phyloP scores from a whole-genome alignment of 2,329 filamentous ascomycete species.

The Aspergillus ochraceus region DNA sequence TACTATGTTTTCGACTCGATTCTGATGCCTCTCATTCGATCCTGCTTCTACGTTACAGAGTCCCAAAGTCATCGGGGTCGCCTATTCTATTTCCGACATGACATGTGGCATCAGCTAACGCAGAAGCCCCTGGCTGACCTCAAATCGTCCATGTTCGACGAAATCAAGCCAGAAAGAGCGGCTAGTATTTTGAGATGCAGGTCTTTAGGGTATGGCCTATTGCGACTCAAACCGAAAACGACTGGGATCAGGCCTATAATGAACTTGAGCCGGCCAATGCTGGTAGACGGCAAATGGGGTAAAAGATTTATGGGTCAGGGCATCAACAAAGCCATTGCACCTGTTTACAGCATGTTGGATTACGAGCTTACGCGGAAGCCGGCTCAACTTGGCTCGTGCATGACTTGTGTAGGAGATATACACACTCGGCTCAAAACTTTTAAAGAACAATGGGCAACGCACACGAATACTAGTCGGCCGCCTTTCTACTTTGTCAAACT shows the following conservation, averaged over 20 bases:
- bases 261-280: slow-evolving; percentile 71
- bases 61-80: slow-evolving; percentile 76
- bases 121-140: slow-evolving; percentile 70
- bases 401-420: slow-evolving; percentile 81
- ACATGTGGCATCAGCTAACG: slow-evolving; percentile 78
- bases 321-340: slow-evolving; percentile 68
- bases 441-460: slow-evolving; percentile 42
- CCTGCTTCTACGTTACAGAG: slow-evolving; percentile 93
- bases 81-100: slow-evolving; percentile 92
- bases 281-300: slow-evolving; percentile 49
- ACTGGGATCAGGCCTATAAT: slow-evolving; percentile 77
- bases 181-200: slow-evolving; percentile 60
- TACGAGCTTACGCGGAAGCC: slow-evolving; percentile 68
- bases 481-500: slow-evolving; percentile 85
- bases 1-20: slow-evolving; percentile 94
- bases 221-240: slow-evolving; percentile 81
- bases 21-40: slow-evolving; percentile 79
- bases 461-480: slow-evolving; percentile 33
- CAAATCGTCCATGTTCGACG: slow-evolving; percentile 74
- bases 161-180: slow-evolving; percentile 62
- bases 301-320: slow-evolving; percentile 38
- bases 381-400: slow-evolving; percentile 68
- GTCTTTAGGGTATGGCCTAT: slow-evolving; percentile 71
- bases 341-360: slow-evolving; percentile 74
- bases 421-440: slow-evolving; percentile 72